Conservation (phyloP, 2,329 filamentous ascomycete genomes). For the Paecilomyces dactylethromorphus region DNA sequence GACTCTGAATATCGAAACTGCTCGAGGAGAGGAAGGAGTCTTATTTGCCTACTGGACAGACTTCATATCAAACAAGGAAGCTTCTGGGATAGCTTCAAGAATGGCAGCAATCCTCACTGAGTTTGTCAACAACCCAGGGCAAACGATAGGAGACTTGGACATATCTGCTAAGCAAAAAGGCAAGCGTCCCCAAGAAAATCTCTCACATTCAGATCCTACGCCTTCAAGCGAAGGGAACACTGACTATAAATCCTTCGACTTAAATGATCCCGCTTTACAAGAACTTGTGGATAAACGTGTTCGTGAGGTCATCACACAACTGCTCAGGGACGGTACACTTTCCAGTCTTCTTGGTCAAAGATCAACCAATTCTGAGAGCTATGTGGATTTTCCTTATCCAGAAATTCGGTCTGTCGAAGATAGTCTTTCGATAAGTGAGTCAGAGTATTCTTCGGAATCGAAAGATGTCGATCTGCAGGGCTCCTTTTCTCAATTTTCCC, state of each 20-base stretch:
- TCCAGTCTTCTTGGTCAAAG: slow-evolving; percentile 13
- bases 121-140: slow-evolving; percentile 23
- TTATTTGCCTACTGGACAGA: slow-evolving; percentile 35
- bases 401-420: not conserved
- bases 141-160: slow-evolving; percentile 14
- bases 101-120: slow-evolving; percentile 25
- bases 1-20: slow-evolving; percentile 34
- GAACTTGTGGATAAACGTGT: slow-evolving; percentile 28
- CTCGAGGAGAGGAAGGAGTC: slow-evolving; percentile 27
- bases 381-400: not conserved
- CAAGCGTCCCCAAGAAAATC: not conserved
- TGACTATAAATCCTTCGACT: not conserved
- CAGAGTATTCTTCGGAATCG: not conserved
- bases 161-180: not conserved
- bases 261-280: slow-evolving; percentile 19
- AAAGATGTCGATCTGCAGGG: not conserved
- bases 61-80: slow-evolving; percentile 28
- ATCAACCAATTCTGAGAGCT: slow-evolving; percentile 1
- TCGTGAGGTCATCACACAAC: slow-evolving; percentile 25
- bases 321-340: slow-evolving; percentile 23
- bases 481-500: not conserved
- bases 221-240: not conserved
- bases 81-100: slow-evolving; percentile 19
- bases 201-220: not conserved
- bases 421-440: not conserved